Evolutionary conservation across 2,329 filamentous ascomycete genomes (phyloP).

Genomic region (Aspergillus pseudoglaucus): DNA sequence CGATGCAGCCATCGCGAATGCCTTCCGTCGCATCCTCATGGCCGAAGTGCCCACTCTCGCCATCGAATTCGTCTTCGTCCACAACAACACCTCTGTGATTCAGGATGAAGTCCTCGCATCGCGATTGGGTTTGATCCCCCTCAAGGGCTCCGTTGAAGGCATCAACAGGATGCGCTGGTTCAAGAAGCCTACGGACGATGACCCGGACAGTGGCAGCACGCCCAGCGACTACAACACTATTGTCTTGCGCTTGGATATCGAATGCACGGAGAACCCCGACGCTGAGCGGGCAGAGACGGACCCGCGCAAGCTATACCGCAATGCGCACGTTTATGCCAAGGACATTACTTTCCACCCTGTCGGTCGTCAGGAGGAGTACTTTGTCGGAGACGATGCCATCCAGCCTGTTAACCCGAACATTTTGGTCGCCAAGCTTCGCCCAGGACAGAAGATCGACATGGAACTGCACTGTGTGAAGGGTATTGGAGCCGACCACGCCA

Average conservation of each 20-base stretch:
- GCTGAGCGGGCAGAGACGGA: conserved; percentile 69
- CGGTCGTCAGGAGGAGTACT: conserved; percentile 65
- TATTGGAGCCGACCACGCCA: conserved; percentile 87
- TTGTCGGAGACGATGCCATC: conserved; percentile 61
- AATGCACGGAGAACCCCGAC: conserved; percentile 72
- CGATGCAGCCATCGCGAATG: conserved; percentile 90
- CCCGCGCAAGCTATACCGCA: conserved; percentile 74
- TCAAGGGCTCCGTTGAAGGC: conserved; percentile 71
- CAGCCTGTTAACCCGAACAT: conserved; percentile 83
- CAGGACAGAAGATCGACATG: conserved; percentile 78
- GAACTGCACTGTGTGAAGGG: conserved; percentile 94
- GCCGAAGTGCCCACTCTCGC: conserved; percentile 90
- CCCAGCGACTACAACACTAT: conserved; percentile 80
- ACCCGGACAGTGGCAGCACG: conserved; percentile 44
- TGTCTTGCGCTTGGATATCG: conserved; percentile 66
- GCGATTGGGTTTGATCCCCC: conserved; percentile 81
- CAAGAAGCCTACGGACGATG: conserved; percentile 62
- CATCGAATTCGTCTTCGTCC: conserved; percentile 86
- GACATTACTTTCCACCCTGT: conserved; percentile 71
- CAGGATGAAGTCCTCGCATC: conserved; percentile 95
- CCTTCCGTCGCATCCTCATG: conserved; percentile 92
- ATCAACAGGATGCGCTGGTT: conserved; percentile 79
- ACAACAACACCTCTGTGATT: conserved; percentile 96
- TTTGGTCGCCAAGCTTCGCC: conserved; percentile 85
- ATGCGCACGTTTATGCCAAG: conserved; percentile 74